Percentiles rank a stretch among this genome's conserved stretches.
Evolutionary conservation across 352 stramenopile genomes (phyloP).

Genomic region (Phytophthora constricta): DNA sequence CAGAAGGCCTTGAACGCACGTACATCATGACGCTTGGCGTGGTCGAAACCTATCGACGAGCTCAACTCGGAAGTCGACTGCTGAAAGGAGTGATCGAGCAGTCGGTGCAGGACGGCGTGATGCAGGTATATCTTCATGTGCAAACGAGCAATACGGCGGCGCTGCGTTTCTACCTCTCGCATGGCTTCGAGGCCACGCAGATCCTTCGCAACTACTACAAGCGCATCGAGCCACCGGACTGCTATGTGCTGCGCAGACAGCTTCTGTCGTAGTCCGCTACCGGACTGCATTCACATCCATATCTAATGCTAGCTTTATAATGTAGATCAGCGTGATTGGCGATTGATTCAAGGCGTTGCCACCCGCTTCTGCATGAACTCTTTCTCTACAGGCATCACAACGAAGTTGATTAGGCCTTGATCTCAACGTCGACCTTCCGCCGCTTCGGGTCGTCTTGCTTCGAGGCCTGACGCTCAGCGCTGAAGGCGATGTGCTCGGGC

Average conservation of each 20-base stretch:
- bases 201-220: conserved; percentile 96
- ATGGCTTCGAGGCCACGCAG: conserved; percentile 90
- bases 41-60: conserved; percentile 86
- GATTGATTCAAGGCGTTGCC: conserved; percentile 10
- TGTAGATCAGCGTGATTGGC: conserved; percentile 13
- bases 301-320: conserved; percentile 10
- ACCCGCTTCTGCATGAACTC: background rate
- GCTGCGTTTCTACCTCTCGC: conserved; percentile 90
- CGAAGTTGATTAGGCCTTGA: conserved; percentile 11
- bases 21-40: conserved; percentile 97
- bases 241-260: conserved; percentile 89
- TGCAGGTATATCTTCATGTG: conserved; percentile 89
- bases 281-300: background rate
- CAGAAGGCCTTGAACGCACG: conserved; percentile 43
- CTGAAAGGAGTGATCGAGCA: conserved; percentile 50
- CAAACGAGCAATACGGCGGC: conserved; percentile 93
- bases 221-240: conserved; percentile 93
- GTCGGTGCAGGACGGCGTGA: conserved; percentile 44
- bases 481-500: conserved; percentile 78
- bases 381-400: conserved; percentile 15
- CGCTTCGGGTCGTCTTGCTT: conserved; percentile 56
- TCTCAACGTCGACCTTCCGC: conserved; percentile 45
- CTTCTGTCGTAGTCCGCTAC: conserved; percentile 25
- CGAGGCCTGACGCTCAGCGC: conserved; percentile 45
- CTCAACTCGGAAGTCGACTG: conserved; percentile 63